These are phyloP conservation scores for Blastobotrys apis DNA, from an alignment of 1,139 yeast genomes.

Conservation along the genomic window DNA sequence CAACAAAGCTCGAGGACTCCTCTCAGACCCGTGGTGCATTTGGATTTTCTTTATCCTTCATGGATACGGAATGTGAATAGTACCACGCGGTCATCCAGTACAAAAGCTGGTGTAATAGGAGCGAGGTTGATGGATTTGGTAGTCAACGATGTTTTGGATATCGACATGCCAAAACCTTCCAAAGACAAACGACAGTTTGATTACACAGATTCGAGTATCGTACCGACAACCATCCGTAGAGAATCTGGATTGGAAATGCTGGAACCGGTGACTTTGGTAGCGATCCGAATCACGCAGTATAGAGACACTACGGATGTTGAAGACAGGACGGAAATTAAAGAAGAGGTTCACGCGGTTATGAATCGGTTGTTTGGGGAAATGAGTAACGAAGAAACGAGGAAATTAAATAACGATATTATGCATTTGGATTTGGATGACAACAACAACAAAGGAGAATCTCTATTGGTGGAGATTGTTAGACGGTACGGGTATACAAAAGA, in stretches of 20 bases:
- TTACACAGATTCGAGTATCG: neutral
- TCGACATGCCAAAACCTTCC: slow-evolving; percentile 7
- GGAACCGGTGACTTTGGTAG: slow-evolving; percentile 2
- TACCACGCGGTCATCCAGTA: too few relatives aligned
- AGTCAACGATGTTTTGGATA: slow-evolving; percentile 3
- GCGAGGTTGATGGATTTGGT: slow-evolving; percentile 5
- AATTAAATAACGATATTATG: slow-evolving; percentile 4
- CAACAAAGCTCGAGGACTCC: neutral
- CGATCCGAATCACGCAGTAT: neutral
- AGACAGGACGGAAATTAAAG: neutral
- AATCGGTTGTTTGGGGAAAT: slow-evolving; percentile 1
- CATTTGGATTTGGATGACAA: neutral
- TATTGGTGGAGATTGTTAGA: neutral
- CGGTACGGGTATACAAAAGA: slow-evolving; percentile 14
- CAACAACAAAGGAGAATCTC: neutral
- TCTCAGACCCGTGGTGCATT: neutral
- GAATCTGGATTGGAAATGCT: neutral
- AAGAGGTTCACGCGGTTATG: slow-evolving; percentile 1
- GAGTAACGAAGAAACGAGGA: neutral
- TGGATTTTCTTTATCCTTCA: slow-evolving; percentile 7
- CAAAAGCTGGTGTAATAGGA: too few relatives aligned
- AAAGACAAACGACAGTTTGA: neutral
- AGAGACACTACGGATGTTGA: neutral
- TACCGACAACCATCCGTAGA: neutral
- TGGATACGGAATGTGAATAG: too few relatives aligned